These are phyloP conservation scores for Podospora pseudoanserina DNA, from an alignment of 495 filamentous ascomycete species.

Conservation along the genomic window DNA sequence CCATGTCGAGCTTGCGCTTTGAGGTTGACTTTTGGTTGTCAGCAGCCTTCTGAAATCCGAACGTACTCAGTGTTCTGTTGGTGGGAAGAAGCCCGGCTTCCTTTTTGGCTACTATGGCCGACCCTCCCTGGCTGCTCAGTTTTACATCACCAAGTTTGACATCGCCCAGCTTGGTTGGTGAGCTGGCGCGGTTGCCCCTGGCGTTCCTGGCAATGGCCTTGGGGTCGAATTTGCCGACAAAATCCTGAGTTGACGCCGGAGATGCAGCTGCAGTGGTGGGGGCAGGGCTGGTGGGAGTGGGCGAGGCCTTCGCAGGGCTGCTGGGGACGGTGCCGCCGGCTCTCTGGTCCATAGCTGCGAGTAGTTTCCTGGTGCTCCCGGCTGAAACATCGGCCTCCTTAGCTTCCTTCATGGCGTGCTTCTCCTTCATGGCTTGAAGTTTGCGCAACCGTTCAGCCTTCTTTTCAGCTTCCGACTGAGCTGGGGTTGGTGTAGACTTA, in stretches of 20 bases:
- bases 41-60: slow-evolving; percentile 67
- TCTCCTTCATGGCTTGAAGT: slow-evolving; percentile 87
- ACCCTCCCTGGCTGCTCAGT: slow-evolving; percentile 32
- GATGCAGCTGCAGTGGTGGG: slow-evolving; percentile 33
- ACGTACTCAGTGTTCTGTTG: slow-evolving; percentile 62
- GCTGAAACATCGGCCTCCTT: slow-evolving; percentile 68
- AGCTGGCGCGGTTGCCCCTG: slow-evolving; percentile 48
- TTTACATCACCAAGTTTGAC: slow-evolving; percentile 35
- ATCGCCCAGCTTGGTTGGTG: slow-evolving; percentile 38
- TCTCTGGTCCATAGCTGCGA: slow-evolving; percentile 75
- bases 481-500: slow-evolving; percentile 52
- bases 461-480: slow-evolving; percentile 74
- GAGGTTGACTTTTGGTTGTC: slow-evolving; percentile 64
- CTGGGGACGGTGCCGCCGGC: slow-evolving; percentile 51
- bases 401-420: slow-evolving; percentile 73
- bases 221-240: slow-evolving; percentile 82
- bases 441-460: slow-evolving; percentile 80
- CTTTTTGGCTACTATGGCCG: slow-evolving; percentile 3
- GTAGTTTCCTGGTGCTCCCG: slow-evolving; percentile 60
- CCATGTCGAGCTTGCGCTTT: slow-evolving; percentile 76
- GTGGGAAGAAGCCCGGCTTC: slow-evolving; percentile 28
- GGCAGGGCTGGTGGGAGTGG: slow-evolving; percentile 55
- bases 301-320: slow-evolving; percentile 50
- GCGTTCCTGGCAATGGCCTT: slow-evolving; percentile 79
- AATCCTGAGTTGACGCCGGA: slow-evolving; percentile 45